These are phyloP conservation scores for Flaveria linearis DNA, from an alignment of 129 eudicot species.

Conservation along the genomic window DNA sequence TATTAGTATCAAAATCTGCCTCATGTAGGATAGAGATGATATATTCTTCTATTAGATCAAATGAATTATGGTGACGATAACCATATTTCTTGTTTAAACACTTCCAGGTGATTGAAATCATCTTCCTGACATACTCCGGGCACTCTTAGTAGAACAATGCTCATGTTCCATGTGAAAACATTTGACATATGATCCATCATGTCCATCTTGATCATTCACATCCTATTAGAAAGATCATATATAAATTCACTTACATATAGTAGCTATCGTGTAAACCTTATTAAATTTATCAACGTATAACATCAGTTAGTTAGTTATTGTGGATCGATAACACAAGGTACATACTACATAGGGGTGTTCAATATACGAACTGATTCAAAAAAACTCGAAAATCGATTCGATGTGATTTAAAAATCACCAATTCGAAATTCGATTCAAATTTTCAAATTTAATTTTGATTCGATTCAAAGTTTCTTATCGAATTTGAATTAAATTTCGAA, in stretches of 20 bases:
- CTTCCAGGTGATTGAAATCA: slow-evolving; percentile 54
- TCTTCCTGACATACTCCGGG: slow-evolving; percentile 29
- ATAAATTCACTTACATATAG: not conserved
- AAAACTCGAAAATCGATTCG: no score
- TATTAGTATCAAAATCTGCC: not conserved
- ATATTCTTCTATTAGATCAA: slow-evolving; percentile 9
- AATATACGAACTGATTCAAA: no score
- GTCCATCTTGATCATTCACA: slow-evolving; percentile 45
- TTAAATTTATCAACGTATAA: no score
- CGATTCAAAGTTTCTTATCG: no score
- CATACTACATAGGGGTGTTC: no score
- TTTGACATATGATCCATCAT: slow-evolving; percentile 53
- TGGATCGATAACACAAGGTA: not conserved
- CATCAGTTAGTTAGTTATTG: not conserved
- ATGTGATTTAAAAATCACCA: no score
- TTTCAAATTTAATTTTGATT: no score
- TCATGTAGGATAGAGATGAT: not conserved
- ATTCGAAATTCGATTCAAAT: no score
- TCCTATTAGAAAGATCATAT: slow-evolving; percentile 32
- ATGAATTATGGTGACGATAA: slow-evolving; percentile 26
- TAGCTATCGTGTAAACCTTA: no score
- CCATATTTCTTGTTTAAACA: slow-evolving; percentile 40
- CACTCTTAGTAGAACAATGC: slow-evolving; percentile 27
- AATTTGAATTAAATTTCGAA: no score
- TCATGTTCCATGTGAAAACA: slow-evolving; percentile 45